A percentile compares a stretch with the other conserved stretches of the same genome.
phyloP scores from a whole-genome alignment of 441 rosid species.

The Mallotus repandus region DNA sequence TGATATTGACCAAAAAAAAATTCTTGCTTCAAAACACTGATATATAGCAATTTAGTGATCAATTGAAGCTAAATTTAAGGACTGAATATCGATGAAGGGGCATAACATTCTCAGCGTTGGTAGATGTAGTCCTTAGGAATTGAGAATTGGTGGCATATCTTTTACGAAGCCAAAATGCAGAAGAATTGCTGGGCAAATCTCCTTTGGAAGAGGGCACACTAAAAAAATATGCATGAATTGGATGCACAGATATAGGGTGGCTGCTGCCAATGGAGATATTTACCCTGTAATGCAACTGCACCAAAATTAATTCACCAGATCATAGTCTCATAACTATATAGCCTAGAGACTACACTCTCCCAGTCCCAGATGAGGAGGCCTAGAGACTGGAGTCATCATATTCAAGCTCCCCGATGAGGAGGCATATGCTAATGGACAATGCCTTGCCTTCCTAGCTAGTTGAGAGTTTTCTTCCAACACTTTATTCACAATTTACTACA shows the following conservation, averaged over 20 bases:
- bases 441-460: background rate
- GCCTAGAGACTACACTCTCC: no score
- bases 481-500: background rate
- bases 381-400: background rate
- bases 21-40: no score
- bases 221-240: background rate
- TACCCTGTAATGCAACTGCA: conserved; percentile 32
- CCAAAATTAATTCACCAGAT: background rate
- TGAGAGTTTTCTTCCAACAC: background rate
- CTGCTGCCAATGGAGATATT: conserved; percentile 42
- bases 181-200: conserved; percentile 50
- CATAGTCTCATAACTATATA: no score
- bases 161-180: conserved; percentile 21
- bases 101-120: no score
- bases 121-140: no score
- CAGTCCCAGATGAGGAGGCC: no score
- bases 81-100: no score
- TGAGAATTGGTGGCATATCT: background rate
- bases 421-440: conserved; percentile 6
- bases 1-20: no score
- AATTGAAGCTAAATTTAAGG: no score
- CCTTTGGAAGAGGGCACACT: conserved; percentile 39
- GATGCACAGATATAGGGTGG: background rate
- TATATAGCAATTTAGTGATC: no score
- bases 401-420: background rate